phyloP scores from a whole-genome alignment of 768 basidiomycete species.

The Lentinula detonsa region DNA sequence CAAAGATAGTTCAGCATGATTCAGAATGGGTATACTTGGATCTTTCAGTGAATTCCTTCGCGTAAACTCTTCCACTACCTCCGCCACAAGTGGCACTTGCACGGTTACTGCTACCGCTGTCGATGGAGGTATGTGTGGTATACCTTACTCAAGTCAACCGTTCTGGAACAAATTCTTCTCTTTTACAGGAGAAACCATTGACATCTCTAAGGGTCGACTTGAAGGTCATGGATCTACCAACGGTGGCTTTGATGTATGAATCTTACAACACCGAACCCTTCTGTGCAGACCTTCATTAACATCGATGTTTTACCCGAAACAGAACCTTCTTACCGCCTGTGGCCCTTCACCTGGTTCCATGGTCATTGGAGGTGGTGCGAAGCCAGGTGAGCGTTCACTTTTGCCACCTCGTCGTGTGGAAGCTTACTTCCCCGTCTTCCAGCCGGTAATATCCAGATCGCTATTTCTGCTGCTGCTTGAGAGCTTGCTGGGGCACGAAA shows the following conservation, averaged over 20 bases:
- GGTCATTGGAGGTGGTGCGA: slow-evolving; percentile 15
- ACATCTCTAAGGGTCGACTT: slow-evolving; percentile 16
- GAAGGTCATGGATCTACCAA: slow-evolving; percentile 16
- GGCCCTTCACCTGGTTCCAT: slow-evolving; percentile 16
- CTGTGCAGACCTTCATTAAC: too few relatives aligned
- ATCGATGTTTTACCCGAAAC: neutral
- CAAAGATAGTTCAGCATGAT: neutral
- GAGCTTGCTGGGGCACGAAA: neutral
- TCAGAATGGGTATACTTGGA: neutral
- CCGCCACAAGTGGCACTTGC: slow-evolving; percentile 15
- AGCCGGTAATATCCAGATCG: slow-evolving; percentile 12
- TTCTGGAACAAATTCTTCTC: neutral
- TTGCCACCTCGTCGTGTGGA: neutral
- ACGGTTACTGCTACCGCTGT: slow-evolving; percentile 16
- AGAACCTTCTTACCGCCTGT: slow-evolving; percentile 16
- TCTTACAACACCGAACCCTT: neutral
- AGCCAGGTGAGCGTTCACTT: neutral
- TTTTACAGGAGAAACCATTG: slow-evolving; percentile 12
- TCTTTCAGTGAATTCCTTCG: slow-evolving; percentile 14
- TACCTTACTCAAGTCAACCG: too few relatives aligned
- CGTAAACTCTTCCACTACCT: slow-evolving; percentile 9
- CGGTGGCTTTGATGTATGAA: slow-evolving; percentile 15
- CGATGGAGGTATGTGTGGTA: slow-evolving; percentile 11
- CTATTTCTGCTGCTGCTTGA: slow-evolving; percentile 11
- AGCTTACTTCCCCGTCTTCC: neutral